Base-by-base conservation (phyloP, 2,329 filamentous ascomycete genomes). In the Phyllosticta capitalensis region DNA sequence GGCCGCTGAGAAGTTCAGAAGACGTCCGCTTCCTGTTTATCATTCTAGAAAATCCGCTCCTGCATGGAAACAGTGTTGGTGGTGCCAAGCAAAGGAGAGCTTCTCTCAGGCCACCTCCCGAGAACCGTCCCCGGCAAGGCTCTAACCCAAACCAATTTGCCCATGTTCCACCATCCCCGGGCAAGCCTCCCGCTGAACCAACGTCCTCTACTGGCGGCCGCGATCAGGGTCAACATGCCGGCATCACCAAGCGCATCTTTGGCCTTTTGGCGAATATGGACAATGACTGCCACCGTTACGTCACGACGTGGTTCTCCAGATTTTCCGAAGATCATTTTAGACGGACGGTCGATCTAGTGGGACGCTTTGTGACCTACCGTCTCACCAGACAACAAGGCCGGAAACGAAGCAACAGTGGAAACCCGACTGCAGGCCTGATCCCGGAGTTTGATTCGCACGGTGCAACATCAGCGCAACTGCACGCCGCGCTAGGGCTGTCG, bases 161-260 rank as follows among this genome's bases (percentile, higher is more conserved):
- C 10, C 52, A 51, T 9, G 57, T 52, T 20, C 45, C 57, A 24
- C 52, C 52, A 19, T 45, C 52, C n/a, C 52, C 45, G 9, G 56
- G 33, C 26, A 58, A 52, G 17, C 52, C 57, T 22, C 57, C 57
- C 21, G 33, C 7, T 20, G 24, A 55, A 5, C 20, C 48, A 9
- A 45, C 55, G n/a, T 4, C 21, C 17, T 53, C 26, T 28, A 54
- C 49, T 21, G 30, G 51, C 2, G 45, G 45, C 19, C 54, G 54
- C 9, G 58, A 60, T 19, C 78, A 82, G 24, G 86, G 86, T 1
- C 83, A 89, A 61, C 88, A 95, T 72, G 91, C 89, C 2, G 88
- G 87, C 4, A 87, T 96, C 57, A 83, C 95, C 66, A 96, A 96
- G 71, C 83, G 92, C 45, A 85, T 95, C 48, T 72, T 95, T 24